Evolutionary conservation across 768 basidiomycete species (phyloP), one percentile per base, ranked within the genome.

Genomic region (Mycena filopes): DNA sequence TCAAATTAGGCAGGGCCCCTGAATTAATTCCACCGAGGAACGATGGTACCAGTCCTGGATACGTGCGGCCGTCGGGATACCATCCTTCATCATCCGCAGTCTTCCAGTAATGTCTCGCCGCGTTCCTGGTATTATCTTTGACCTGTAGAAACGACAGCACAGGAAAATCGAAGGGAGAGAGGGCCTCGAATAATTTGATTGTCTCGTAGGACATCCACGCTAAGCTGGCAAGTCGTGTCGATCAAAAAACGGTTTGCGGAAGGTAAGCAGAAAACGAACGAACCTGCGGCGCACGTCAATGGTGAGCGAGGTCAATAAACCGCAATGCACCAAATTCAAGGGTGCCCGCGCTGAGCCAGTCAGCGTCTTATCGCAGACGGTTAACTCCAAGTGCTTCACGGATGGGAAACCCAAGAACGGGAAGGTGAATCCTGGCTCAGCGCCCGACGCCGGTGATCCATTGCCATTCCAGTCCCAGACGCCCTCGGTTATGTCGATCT

Each of bases 401-500:
- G 72, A 68, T 5, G 73, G 72, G 46, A 72, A 72, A 3, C 69
- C 64, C 20, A 74, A 48, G 48, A 56, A 56, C 3, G 45, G 45
- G 49, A 72, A 74, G 4, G 18, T 18, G 53, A 65, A 69, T 1
- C 20, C 29, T 1, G 64, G 25, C 1, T 69, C 54, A 1, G 73
- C 62, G 16, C 73, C 73, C 45, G 55, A 62, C 20, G 65, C 66
- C 11, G 72, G 72, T 7, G 72, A 71, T 4, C 70, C 72, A 10
- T 25, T 28, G n/a, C 65, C 68, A 12, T 61, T 47, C 70, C 68
- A 70, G 45, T 74, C 70, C 73, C 73, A 74, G 6, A 67, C 63
- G 6, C 71, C 71, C 41, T 70, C 66, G 1, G 71, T 72, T 13
- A 74, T 63, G 50, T 74, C 73, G 2, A 74, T 29, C 28, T 58